Evolutionary conservation across 2,329 filamentous ascomycete species (phyloP).

Genomic region (Phialocephala subalpina): DNA sequence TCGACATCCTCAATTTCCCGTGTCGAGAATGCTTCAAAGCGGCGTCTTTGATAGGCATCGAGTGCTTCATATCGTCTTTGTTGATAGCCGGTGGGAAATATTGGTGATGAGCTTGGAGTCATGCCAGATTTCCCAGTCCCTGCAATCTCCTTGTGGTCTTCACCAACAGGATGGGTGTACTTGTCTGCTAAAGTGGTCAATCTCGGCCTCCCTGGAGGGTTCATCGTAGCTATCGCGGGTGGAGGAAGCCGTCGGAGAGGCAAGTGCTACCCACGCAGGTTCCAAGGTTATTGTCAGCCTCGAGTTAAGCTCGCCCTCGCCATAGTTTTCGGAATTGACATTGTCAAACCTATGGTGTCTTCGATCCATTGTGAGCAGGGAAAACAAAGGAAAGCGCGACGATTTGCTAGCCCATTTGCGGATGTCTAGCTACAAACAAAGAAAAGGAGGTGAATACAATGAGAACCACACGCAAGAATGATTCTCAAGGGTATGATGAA

Average conservation of each 20-base stretch:
- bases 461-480: neutral
- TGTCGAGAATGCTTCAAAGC: neutral
- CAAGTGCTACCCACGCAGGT: too few species aligned
- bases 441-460: neutral
- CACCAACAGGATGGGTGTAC: neutral
- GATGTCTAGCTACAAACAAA: neutral
- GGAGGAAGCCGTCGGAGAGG: neutral
- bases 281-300: too few species aligned
- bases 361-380: neutral
- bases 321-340: neutral
- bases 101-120: neutral
- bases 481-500: neutral
- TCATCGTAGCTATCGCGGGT: neutral
- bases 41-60: neutral
- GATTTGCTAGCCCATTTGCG: neutral
- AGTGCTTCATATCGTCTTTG: neutral
- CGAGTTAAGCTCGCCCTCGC: neutral
- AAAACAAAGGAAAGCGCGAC: neutral
- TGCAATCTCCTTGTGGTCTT: neutral
- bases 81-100: neutral
- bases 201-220: neutral
- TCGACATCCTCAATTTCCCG: neutral
- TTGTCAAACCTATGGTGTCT: neutral
- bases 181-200: neutral
- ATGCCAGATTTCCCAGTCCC: slow-evolving; percentile 1